Evolutionary conservation across 345 rosid species (phyloP), one percentile per base, ranked within the genome.

Genomic region (Populus alba): DNA sequence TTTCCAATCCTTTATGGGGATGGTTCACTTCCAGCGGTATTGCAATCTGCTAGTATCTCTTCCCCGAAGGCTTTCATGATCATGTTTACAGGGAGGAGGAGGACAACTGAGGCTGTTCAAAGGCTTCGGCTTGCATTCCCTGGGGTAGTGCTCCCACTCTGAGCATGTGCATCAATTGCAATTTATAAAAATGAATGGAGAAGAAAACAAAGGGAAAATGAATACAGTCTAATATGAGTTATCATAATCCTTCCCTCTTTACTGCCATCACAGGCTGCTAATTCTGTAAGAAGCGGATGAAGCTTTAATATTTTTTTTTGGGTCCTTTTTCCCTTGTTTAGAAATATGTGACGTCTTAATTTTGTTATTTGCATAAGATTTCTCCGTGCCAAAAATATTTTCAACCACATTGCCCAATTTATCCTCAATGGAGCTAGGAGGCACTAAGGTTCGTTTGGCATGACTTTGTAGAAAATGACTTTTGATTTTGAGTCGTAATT

Each of bases 81-180:
- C 77, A 93, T 93, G 94, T 91, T 93, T 86, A 90, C 91, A 31
- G 98, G 91, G 72, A 91, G 75, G 89, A 88, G 88, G 84, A 91
- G 88, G 84, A 88, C 97, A 35, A 75, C 85, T 16, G 98, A 93
- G 81, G 97, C 98, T 71, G 98, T 93, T 75, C 86, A 90, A 82
- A 89, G 97, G 86, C 97, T 96, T 70, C 92, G 95, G 31, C 94
- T 92, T 72, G 95, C 98, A 77, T 96, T 91, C 83, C 97, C 99
- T 3, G 88, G 82, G 61, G 97, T 91, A 86, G 77, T 65, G 41
- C 72, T 70, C 78, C 82, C 70, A 17, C 80, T 76, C 77, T 70
- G 7, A 45, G 38, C 20, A 20, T 13, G 41, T 22, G 55, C 27
- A 39, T 8, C 25, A 27, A 43, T 23, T 53, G 55, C 20, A 39